Evolutionary conservation across 2,329 filamentous ascomycete species (phyloP).

Genomic region (Xylaria polymorpha): DNA sequence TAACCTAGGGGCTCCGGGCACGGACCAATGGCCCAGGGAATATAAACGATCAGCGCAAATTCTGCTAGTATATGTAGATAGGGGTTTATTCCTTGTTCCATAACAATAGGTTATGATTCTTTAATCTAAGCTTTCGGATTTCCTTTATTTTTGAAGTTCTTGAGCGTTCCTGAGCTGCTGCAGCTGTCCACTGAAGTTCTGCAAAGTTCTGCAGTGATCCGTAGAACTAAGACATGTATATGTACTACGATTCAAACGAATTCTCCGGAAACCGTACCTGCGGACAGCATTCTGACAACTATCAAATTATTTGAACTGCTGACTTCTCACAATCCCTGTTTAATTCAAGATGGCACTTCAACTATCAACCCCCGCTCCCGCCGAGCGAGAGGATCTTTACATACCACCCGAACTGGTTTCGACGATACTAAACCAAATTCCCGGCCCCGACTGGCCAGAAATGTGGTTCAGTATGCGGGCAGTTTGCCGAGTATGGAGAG

Average conservation of each 20-base stretch:
- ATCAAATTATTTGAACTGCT: background rate
- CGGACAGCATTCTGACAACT: background rate
- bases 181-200: no score
- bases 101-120: no score
- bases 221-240: no score
- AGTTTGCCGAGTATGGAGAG: background rate
- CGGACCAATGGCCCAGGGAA: no score
- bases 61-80: no score
- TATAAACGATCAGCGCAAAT: no score
- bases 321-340: background rate
- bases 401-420: background rate
- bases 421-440: background rate
- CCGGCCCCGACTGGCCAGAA: background rate
- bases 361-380: background rate
- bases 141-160: no score
- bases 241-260: background rate
- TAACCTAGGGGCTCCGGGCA: no score
- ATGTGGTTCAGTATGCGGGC: background rate
- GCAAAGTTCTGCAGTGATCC: no score
- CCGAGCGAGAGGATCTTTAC: background rate
- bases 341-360: background rate
- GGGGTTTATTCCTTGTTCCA: no score
- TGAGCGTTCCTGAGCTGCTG: no score
- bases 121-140: no score
- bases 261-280: background rate